Percentiles rank a stretch among this genome's conserved stretches.
phyloP scores from a whole-genome alignment of 345 rosid genomes.

The Raphanus sativus region DNA sequence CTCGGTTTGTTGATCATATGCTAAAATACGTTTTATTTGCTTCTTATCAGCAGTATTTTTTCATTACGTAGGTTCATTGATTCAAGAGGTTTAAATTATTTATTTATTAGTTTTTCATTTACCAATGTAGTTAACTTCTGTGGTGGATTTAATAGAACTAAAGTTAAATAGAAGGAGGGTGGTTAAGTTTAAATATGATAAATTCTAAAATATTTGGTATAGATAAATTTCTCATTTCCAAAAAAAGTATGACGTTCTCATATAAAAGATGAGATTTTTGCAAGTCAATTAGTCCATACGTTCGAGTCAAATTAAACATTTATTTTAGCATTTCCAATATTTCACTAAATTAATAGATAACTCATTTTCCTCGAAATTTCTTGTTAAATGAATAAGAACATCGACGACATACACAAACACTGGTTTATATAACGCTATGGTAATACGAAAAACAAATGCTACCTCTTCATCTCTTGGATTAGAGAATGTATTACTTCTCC shows the following conservation, averaged over 20 bases:
- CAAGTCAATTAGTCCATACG: neutral
- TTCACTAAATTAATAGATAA: neutral
- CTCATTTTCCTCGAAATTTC: constrained; percentile 1
- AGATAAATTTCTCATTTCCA: neutral
- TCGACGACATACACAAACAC: neutral
- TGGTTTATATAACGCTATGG: neutral
- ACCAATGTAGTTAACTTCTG: neutral
- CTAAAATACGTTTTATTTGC: neutral
- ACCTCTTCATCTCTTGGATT: no score
- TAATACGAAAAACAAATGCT: neutral
- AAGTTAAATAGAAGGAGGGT: neutral
- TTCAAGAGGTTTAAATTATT: neutral
- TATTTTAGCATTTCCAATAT: neutral
- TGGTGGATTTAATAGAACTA: neutral
- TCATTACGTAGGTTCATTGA: neutral
- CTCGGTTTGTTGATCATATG: neutral
- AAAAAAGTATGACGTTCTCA: neutral
- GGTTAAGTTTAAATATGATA: neutral
- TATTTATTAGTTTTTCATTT: no score
- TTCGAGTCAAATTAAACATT: constrained; percentile 7
- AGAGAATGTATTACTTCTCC: no score
- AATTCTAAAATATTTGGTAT: neutral
- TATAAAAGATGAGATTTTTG: neutral
- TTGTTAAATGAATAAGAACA: constrained; percentile 12
- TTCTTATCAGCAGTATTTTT: neutral